phyloP scores from a whole-genome alignment of 2,329 filamentous ascomycete genomes.

The Apiospora hydei region DNA sequence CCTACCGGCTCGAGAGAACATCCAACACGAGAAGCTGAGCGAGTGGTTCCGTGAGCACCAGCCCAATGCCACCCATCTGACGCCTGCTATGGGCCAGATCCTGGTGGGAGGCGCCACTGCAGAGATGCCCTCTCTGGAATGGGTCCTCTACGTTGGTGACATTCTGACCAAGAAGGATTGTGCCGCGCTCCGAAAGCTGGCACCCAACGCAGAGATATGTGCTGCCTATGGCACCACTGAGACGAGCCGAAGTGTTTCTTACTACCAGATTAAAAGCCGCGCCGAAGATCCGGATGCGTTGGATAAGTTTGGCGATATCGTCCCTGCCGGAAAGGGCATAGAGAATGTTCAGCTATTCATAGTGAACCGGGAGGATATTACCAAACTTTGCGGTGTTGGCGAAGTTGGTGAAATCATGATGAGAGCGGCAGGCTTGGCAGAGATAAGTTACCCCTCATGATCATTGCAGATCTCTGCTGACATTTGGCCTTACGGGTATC shows the following conservation, averaged over 20 bases:
- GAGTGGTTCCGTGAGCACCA: conserved; percentile 85
- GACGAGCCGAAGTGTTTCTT: conserved; percentile 77
- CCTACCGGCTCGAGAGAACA: conserved; percentile 82
- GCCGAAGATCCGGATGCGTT: conserved; percentile 65
- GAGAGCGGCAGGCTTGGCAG: conserved; percentile 74
- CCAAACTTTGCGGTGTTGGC: conserved; percentile 69
- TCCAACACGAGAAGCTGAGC: conserved; percentile 82
- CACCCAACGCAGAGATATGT: conserved; percentile 80
- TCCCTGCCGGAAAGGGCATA: conserved; percentile 78
- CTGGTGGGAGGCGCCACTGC: conserved; percentile 84
- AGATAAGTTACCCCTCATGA: conserved; percentile 41
- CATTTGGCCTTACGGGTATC: conserved; percentile 60
- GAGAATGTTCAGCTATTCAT: conserved; percentile 77
- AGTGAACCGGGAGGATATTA: conserved; percentile 66
- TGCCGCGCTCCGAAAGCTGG: conserved; percentile 75
- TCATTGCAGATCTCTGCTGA: neutral
- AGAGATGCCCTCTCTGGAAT: conserved; percentile 77
- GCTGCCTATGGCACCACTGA: conserved; percentile 82
- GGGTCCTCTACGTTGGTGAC: conserved; percentile 92
- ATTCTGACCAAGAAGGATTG: conserved; percentile 87
- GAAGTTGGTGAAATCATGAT: conserved; percentile 79
- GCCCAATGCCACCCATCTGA: conserved; percentile 85
- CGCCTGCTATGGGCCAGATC: conserved; percentile 96
- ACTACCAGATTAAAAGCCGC: conserved; percentile 73
- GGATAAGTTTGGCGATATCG: conserved; percentile 71